Evolutionary conservation across 2,329 filamentous ascomycete genomes (phyloP).

Genomic region (Sphaceloma murrayae): DNA sequence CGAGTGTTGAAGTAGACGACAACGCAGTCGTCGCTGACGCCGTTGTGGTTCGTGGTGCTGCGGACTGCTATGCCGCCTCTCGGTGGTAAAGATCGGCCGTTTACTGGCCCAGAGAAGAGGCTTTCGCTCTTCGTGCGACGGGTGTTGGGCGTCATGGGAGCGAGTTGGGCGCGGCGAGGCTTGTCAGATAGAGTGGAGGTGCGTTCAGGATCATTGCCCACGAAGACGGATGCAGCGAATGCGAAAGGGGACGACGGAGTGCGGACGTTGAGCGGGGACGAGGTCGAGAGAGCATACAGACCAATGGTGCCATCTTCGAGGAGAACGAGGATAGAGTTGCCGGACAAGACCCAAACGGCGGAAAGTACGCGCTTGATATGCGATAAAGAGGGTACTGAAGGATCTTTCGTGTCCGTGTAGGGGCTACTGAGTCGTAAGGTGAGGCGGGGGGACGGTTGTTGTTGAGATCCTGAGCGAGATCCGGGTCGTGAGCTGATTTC

Average conservation of each 20-base stretch:
- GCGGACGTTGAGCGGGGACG: conserved; percentile 17
- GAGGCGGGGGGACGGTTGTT: not conserved
- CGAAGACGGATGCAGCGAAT: conserved; percentile 26
- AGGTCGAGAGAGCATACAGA: conserved; percentile 7
- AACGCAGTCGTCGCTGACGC: conserved; percentile 35
- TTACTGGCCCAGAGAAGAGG: conserved; percentile 36
- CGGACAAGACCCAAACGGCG: conserved; percentile 39
- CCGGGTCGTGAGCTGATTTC: conserved; percentile 19
- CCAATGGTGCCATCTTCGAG: conserved; percentile 38
- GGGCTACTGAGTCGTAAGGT: conserved; percentile 22
- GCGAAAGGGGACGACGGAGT: conserved; percentile 19
- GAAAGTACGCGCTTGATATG: conserved; percentile 39
- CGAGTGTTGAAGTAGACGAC: conserved; percentile 39
- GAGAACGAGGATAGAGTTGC: conserved; percentile 38
- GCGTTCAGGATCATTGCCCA: conserved; percentile 22
- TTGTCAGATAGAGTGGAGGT: conserved; percentile 16
- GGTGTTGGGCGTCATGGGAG: conserved; percentile 45
- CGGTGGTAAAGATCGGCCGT: conserved; percentile 25
- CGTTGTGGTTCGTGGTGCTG: conserved; percentile 26
- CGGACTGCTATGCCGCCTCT: conserved; percentile 37
- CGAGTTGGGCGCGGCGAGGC: conserved; percentile 27
- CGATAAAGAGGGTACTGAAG: conserved; percentile 23
- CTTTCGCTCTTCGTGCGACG: conserved; percentile 37
- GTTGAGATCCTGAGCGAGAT: conserved; percentile 22
- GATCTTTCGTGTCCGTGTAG: conserved; percentile 20